phyloP scores from a whole-genome alignment of 2,329 filamentous ascomycete species.

The Teratosphaeria zuluensis region DNA sequence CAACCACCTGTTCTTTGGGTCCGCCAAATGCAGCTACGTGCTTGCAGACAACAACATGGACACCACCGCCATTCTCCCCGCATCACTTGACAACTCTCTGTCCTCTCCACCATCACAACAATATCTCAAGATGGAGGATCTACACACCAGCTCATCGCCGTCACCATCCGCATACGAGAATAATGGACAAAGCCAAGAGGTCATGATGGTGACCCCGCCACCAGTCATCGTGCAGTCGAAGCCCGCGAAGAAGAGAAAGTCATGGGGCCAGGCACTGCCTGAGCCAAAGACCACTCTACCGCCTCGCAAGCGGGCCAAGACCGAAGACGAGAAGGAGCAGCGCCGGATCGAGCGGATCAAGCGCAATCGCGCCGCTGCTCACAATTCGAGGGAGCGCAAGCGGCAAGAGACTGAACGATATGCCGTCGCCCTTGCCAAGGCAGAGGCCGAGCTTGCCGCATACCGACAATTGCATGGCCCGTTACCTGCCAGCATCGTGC shows the following conservation, averaged over 20 bases:
- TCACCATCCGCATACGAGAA: conserved; percentile 1
- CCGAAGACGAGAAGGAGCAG: conserved; percentile 97
- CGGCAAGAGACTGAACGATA: conserved; percentile 81
- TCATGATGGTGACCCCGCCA: conserved; percentile 7
- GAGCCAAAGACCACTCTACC: conserved; percentile 95
- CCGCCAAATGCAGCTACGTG: background rate
- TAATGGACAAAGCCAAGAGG: background rate
- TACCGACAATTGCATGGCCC: conserved; percentile 23
- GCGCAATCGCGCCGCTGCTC: conserved; percentile 87
- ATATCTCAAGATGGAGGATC: conserved; percentile 6
- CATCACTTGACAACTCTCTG: conserved; percentile 1
- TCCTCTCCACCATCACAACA: conserved; percentile 3
- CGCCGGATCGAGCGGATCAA: conserved; percentile 94
- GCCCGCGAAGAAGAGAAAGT: conserved; percentile 54
- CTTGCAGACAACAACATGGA: conserved; percentile 4
- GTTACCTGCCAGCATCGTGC: conserved; percentile 21
- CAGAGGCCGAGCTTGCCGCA: conserved; percentile 23
- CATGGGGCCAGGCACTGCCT: conserved; percentile 94
- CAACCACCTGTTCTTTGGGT: background rate
- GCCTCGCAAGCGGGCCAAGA: conserved; percentile 95
- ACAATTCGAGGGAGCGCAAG: conserved; percentile 93
- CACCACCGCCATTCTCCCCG: background rate
- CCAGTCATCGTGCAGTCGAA: conserved; percentile 24
- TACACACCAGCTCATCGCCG: conserved; percentile 2
- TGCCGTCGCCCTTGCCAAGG: conserved; percentile 36